A percentile compares a stretch with the other conserved stretches of the same genome.
Evolutionary conservation across 805 yeast species (phyloP).

Genomic region (Metschnikowia baotianmanensis): DNA sequence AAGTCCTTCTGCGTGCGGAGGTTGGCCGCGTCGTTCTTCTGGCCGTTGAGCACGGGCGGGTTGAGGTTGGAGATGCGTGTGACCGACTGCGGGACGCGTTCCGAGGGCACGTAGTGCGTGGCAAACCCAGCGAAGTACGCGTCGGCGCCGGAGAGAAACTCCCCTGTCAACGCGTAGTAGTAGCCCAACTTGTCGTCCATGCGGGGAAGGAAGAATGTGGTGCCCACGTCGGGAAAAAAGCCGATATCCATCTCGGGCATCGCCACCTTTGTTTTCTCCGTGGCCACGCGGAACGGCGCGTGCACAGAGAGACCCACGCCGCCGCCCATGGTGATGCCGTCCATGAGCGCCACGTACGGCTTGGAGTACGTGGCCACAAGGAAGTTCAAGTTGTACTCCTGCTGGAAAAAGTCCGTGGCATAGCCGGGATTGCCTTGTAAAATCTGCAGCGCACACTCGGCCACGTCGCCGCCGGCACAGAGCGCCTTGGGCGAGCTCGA

Average conservation of each 20-base stretch:
- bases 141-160: slow-evolving; percentile 71
- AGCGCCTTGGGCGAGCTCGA: slow-evolving; percentile 69
- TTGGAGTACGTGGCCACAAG: slow-evolving; percentile 77
- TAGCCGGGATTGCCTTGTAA: slow-evolving; percentile 42
- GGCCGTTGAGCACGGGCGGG: slow-evolving; percentile 35
- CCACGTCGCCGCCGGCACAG: slow-evolving; percentile 97
- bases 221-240: slow-evolving; percentile 93
- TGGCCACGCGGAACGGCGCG: slow-evolving; percentile 89
- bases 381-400: slow-evolving; percentile 80
- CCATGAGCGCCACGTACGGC: slow-evolving; percentile 82
- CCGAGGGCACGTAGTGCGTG: slow-evolving; percentile 80
- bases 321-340: slow-evolving; percentile 97
- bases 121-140: slow-evolving; percentile 83
- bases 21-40: slow-evolving; percentile 20
- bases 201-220: slow-evolving; percentile 83
- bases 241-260: slow-evolving; percentile 99
- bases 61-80: slow-evolving; percentile 64
- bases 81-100: slow-evolving; percentile 58
- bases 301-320: slow-evolving; percentile 93
- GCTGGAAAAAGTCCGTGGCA: slow-evolving; percentile 66
- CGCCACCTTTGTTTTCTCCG: slow-evolving; percentile 86
- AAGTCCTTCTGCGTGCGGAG: slow-evolving; percentile 34
- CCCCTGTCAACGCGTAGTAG: slow-evolving; percentile 85
- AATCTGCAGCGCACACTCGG: slow-evolving; percentile 67
- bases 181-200: slow-evolving; percentile 81